Evolutionary conservation across 345 rosid species (phyloP).

Genomic region (Raphanus sativus): DNA sequence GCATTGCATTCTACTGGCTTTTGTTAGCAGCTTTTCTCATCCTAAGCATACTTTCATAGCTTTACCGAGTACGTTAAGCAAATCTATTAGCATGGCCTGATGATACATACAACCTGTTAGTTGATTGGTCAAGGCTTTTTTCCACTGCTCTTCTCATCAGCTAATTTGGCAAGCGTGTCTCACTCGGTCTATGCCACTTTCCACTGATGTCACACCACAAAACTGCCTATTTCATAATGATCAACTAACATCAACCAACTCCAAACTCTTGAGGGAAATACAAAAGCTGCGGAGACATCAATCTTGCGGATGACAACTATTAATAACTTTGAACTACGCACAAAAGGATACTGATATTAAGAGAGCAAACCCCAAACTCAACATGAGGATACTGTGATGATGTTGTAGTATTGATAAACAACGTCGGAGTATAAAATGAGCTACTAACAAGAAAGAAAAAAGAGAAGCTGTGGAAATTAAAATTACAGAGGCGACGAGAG

Average conservation of each 20-base stretch:
- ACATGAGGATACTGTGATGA: neutral
- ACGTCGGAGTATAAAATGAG: neutral
- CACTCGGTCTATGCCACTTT: neutral
- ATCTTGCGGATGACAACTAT: conserved; percentile 7
- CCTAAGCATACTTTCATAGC: conserved; percentile 40
- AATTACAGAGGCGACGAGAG: neutral
- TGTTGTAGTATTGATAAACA: neutral
- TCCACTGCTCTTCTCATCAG: neutral
- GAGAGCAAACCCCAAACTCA: neutral
- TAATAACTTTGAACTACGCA: conserved; percentile 45
- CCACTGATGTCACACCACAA: neutral
- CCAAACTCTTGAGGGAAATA: neutral
- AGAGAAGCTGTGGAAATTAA: neutral
- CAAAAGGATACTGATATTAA: conserved; percentile 36
- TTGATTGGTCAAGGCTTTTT: neutral
- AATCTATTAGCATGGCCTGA: conserved; percentile 48
- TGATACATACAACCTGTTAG: conserved; percentile 47
- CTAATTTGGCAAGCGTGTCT: neutral
- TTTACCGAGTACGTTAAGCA: conserved; percentile 40
- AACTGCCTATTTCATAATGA: neutral
- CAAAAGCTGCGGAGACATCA: neutral
- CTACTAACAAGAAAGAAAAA: conserved; percentile 20
- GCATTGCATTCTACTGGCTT: neutral
- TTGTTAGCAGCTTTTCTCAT: neutral
- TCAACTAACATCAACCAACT: neutral